phyloP scores from a whole-genome alignment of 2,329 filamentous ascomycete genomes.

The Graphilbum fragrans region DNA sequence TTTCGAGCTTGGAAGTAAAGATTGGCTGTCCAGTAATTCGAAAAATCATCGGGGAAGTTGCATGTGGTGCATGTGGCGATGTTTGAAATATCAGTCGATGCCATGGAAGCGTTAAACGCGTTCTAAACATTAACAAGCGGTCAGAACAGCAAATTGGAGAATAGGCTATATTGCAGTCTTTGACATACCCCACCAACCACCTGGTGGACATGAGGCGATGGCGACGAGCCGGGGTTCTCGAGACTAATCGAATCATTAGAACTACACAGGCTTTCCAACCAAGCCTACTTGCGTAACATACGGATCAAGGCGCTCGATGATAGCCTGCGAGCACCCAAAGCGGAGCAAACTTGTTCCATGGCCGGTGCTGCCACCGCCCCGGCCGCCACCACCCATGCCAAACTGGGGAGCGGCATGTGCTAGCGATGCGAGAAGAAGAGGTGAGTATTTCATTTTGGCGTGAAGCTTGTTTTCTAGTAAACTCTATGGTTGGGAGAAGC shows the following conservation, averaged over 20 bases:
- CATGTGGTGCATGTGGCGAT: conserved; percentile 25
- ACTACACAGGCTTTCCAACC: too few relatives aligned
- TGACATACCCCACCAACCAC: conserved; percentile 4
- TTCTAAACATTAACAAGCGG: conserved; percentile 8
- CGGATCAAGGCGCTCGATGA: conserved; percentile 5
- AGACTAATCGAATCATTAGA: conserved; percentile 1
- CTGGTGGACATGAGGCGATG: conserved; percentile 5
- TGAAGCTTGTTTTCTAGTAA: too few relatives aligned
- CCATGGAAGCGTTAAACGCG: conserved; percentile 16
- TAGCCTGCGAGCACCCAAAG: conserved; percentile 2
- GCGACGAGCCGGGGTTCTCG: conserved; percentile 4
- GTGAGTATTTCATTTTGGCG: too few relatives aligned
- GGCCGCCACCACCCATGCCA: neutral
- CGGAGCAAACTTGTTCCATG: conserved; percentile 2
- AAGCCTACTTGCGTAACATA: too few relatives aligned
- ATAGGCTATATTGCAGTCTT: neutral
- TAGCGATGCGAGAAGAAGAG: neutral
- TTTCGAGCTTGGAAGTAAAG: conserved; percentile 23
- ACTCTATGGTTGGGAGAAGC: too few relatives aligned
- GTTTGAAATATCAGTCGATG: conserved; percentile 13
- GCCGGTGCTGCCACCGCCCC: conserved; percentile 2
- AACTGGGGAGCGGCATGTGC: conserved; percentile 2
- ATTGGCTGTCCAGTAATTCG: conserved; percentile 26
- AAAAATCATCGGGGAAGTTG: conserved; percentile 24
- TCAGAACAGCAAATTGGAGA: neutral